Evolutionary conservation across 441 rosid genomes (phyloP), one percentile per base, ranked within the genome.

Genomic region (Capsella rubella): DNA sequence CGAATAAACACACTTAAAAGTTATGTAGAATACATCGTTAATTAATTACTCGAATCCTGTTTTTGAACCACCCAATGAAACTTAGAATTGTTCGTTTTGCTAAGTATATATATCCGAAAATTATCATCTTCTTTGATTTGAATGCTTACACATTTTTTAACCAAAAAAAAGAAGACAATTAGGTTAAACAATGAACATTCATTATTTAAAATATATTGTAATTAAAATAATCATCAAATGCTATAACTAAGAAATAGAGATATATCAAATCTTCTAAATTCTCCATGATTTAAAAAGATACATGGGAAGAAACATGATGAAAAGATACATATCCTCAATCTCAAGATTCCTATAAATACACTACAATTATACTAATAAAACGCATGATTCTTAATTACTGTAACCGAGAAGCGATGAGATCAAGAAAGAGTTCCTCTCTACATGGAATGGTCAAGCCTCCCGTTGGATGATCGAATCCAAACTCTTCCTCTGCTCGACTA

Each of bases 401-500:
- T 9, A 43, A 67, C 18, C 69, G 60, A 61, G 81, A 82, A 69
- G 79, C 64, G 1, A 77, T 76, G 74, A 81, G 73, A 76, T 79
- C 55, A 39, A 73, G 35, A 79, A 84, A 80, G 8, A 71, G 70
- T 4, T 86, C 83, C 65, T 77, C 81, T 40, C 65, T 69, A 60
- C 87, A 86, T 0, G 87, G 86, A 62, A 85, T 77, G 0, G 87
- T 88, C 74, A 86, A 82, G 43, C 83, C 83, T 4, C 90, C 87
- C 78, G 49, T 78, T 21, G 87, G 88, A 73, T 87, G 84, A 52
- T 82, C n/a, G 50, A 79, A 85, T 16, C 90, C 90, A 34, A 87
- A 87, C 72, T 84, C 89, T 68, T 89, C 87, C 75, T 84, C 88
- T 2, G 83, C 82, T 55, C 66, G 70, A 47, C 46, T 71, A 8